Evolutionary conservation across 2,329 filamentous ascomycete genomes (phyloP).

Genomic region (Xylaria sp.): DNA sequence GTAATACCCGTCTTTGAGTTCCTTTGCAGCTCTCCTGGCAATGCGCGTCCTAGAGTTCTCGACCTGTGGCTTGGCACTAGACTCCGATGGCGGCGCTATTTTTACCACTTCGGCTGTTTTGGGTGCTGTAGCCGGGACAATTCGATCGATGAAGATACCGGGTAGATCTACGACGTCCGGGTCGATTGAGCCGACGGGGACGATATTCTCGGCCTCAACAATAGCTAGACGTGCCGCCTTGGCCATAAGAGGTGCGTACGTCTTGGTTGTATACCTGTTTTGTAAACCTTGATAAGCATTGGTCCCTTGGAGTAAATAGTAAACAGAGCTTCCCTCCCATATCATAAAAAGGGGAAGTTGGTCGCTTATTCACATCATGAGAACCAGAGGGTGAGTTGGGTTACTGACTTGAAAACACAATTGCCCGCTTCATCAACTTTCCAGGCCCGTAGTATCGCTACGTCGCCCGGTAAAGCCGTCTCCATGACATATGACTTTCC

Average conservation of each 20-base stretch:
- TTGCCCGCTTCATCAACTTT: slow-evolving; percentile 80
- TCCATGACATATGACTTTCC: slow-evolving; percentile 79
- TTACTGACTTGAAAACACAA: slow-evolving; percentile 71
- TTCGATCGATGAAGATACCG: slow-evolving; percentile 82
- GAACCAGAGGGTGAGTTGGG: no score
- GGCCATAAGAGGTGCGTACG: slow-evolving; percentile 78
- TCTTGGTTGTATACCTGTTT: slow-evolving; percentile 71
- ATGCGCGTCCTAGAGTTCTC: slow-evolving; percentile 69
- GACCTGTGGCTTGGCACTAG: slow-evolving; percentile 40
- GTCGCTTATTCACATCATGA: background rate
- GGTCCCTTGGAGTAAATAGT: background rate
- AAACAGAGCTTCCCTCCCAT: background rate
- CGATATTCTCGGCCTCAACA: slow-evolving; percentile 85
- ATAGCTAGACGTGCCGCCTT: slow-evolving; percentile 80
- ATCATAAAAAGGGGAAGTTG: background rate
- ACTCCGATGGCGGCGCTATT: slow-evolving; percentile 51
- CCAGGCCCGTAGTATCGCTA: slow-evolving; percentile 77
- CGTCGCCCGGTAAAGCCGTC: slow-evolving; percentile 75
- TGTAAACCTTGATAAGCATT: background rate
- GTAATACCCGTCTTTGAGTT: slow-evolving; percentile 80
- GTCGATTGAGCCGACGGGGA: slow-evolving; percentile 73
- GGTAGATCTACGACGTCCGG: slow-evolving; percentile 79
- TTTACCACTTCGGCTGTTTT: slow-evolving; percentile 77
- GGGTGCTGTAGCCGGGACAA: slow-evolving; percentile 73
- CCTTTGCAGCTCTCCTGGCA: slow-evolving; percentile 76